These are phyloP conservation scores for Pinus albicaulis DNA, from an alignment of 75 land plant species.

Conservation along the genomic window DNA sequence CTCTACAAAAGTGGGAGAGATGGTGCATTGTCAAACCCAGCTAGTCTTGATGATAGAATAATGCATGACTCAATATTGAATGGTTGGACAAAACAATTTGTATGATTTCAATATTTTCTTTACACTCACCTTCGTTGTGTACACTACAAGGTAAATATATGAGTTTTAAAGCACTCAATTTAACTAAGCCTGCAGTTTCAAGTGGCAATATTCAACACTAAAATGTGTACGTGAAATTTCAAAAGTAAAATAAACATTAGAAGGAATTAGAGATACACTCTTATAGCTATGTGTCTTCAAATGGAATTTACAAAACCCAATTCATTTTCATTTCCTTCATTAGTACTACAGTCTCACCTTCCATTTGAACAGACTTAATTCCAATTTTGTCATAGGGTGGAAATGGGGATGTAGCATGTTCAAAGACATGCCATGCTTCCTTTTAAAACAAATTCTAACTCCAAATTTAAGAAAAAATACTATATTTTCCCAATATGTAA, in stretches of 20 bases:
- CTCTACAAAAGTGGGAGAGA: no score
- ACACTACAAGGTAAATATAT: slow-evolving; percentile 85
- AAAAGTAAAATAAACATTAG: background rate
- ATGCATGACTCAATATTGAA: no score
- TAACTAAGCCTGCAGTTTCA: slow-evolving; percentile 46
- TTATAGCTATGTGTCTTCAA: slow-evolving; percentile 51
- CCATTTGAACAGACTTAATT: slow-evolving; percentile 94
- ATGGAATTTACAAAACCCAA: slow-evolving; percentile 94
- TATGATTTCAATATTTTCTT: background rate
- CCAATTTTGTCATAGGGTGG: slow-evolving; percentile 99
- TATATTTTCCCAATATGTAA: background rate
- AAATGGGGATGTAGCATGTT: slow-evolving; percentile 83
- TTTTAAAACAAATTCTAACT: background rate
- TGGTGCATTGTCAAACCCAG: no score
- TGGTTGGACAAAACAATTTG: background rate
- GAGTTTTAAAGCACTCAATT: slow-evolving; percentile 74
- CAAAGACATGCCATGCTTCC: background rate
- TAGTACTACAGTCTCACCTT: slow-evolving; percentile 79
- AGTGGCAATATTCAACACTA: background rate
- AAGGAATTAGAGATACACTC: slow-evolving; percentile 3
- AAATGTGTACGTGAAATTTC: background rate
- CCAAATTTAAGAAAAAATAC: background rate
- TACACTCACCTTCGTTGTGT: slow-evolving; percentile 78
- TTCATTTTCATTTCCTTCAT: slow-evolving; percentile 99
- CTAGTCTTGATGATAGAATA: no score